Evolutionary conservation across 1,139 yeast species (phyloP), one percentile per base, ranked within the genome.

Genomic region (Zygoascus sp.): DNA sequence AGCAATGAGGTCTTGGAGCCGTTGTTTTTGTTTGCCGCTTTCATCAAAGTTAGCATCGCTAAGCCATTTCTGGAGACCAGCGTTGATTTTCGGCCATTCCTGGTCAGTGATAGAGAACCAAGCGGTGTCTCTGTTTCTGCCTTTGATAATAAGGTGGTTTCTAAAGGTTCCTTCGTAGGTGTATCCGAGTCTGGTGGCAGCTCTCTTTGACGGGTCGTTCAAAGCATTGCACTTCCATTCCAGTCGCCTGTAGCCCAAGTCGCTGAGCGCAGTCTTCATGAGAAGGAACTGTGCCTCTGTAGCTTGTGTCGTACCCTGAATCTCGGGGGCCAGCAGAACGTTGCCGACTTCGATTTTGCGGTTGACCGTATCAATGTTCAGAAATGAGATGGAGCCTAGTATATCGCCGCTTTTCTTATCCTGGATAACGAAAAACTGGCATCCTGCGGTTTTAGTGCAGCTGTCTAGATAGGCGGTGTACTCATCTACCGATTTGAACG

Each of bases 191-290:
- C 69, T 56, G 15, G 44, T 23, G 0, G 69, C 68, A 1, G 68
- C 67, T 15, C 49, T 49, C 22, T 51, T 53, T 6, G 68, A 64
- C 0, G 65, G 63, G 15, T 41, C 58, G 39, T 65, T 64, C 20
- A 58, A 52, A 19, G 52, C 49, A 49, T 65, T 59, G 48, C 68
- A 65, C 44, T 62, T 64, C 69, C 69, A 66, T 45, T 63, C 68
- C 42, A 53, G 57, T 13, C 69, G 56, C 13, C 69, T 54, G 49
- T 63, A 61, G 5, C 62, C 58, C 36, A 63, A 52, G 10, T 43
- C 49, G 2, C 59, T 63, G 42, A 65, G 60, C 1, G 60, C 66
- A 40, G 63, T 52, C 34, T 53, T 52, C 47, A 60, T 55, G 49
- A 63, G 41, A 35, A 65, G 49, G 48, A 56, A 64, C 36, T 58